phyloP scores from a whole-genome alignment of 805 yeast genomes.

The Pichia phayaonensis region DNA sequence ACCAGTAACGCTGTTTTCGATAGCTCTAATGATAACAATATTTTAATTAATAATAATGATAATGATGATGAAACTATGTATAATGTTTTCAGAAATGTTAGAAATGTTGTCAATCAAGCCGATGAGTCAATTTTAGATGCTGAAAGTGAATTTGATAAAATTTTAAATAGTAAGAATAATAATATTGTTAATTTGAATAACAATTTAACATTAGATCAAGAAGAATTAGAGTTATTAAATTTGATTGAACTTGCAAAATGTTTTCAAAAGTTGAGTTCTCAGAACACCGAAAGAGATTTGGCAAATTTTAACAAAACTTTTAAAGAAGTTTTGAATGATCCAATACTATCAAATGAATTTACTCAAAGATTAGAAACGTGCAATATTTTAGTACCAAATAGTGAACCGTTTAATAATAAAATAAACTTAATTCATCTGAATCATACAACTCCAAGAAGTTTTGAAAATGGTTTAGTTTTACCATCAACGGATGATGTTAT shows the following conservation, averaged over 20 bases:
- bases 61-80: conserved; percentile 16
- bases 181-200: neutral
- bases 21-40: neutral
- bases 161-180: conserved; percentile 6
- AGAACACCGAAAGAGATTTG: neutral
- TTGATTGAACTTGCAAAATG: conserved; percentile 23
- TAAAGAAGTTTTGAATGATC: conserved; percentile 20
- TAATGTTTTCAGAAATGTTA: conserved; percentile 22
- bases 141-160: conserved; percentile 21
- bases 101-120: conserved; percentile 21
- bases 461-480: conserved; percentile 63
- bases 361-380: conserved; percentile 22
- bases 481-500: conserved; percentile 91
- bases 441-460: conserved; percentile 39
- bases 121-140: conserved; percentile 24
- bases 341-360: conserved; percentile 21
- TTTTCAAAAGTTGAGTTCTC: conserved; percentile 20
- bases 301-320: conserved; percentile 15
- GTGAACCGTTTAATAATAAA: conserved; percentile 8
- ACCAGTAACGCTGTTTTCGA: neutral
- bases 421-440: neutral
- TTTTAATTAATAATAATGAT: conserved; percentile 11
- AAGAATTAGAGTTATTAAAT: conserved; percentile 19
- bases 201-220: conserved; percentile 15
- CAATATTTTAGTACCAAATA: conserved; percentile 22